phyloP scores from a whole-genome alignment of 257 asterid genomes.

The Coffea eugenioides region DNA sequence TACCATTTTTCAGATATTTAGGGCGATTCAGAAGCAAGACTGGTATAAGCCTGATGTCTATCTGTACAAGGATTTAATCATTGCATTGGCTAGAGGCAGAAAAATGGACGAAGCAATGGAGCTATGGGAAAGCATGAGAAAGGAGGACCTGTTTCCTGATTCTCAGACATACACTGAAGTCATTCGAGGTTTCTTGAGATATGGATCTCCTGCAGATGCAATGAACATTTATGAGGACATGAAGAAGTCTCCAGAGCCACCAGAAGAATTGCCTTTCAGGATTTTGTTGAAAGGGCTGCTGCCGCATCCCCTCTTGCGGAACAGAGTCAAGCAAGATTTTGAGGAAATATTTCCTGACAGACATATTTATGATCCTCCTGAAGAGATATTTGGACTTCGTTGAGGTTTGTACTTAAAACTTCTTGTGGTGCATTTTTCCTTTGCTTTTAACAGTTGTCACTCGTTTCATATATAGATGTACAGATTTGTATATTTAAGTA shows the following conservation, averaged over 20 bases:
- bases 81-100: constrained; percentile 67
- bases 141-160: constrained; percentile 78
- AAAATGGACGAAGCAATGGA: constrained; percentile 87
- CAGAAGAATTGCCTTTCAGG: constrained; percentile 88
- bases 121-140: constrained; percentile 80
- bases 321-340: constrained; percentile 90
- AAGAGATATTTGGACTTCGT: constrained; percentile 85
- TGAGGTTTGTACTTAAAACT: constrained; percentile 44
- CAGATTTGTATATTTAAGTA: not conserved
- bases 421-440: not conserved
- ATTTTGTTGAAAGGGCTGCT: constrained; percentile 85
- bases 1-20: constrained; percentile 57
- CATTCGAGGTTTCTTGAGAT: constrained; percentile 86
- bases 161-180: constrained; percentile 90
- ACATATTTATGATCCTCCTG: constrained; percentile 88
- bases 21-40: constrained; percentile 68
- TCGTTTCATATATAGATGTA: not conserved
- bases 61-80: constrained; percentile 84
- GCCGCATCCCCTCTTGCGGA: constrained; percentile 91
- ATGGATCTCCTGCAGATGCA: constrained; percentile 97
- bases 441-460: not conserved
- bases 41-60: constrained; percentile 86
- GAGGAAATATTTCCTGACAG: constrained; percentile 93
- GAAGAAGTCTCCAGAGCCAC: constrained; percentile 91
- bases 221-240: constrained; percentile 94